Base-by-base conservation (phyloP, 2,329 filamentous ascomycete species). In the Cladorrhinum sp. region DNA sequence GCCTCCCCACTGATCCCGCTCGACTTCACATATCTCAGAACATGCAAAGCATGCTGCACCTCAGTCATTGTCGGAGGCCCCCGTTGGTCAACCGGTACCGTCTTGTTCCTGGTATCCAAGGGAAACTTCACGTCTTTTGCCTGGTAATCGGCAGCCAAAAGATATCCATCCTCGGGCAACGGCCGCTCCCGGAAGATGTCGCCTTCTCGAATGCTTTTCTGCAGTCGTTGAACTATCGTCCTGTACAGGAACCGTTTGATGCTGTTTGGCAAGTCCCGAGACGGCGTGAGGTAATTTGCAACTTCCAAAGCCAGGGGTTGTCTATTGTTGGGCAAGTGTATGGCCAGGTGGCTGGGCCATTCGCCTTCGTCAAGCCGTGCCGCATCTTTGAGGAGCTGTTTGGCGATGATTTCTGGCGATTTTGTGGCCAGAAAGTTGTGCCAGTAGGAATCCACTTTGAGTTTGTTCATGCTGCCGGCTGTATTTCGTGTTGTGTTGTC, bases 371-470 rank as follows among this genome's bases (percentile, higher is more conserved):
- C 59, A 3, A 58, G 14, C 16, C 33, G 21, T 8, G 30, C 33
- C 10, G 55, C 59, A 61, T 61, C 59, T 24, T 54, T 26, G 6
- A 61, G 59, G 16, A 61, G 46, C 33, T 57, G 59, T 10, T 49
- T 57, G 23, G 55, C 59, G 46, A 61, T 61, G 49, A 18, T 50
- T 23, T 54, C 54, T 4, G 59, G 59, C 3, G 26, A 9, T 9
- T 26, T 21, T 8, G 54, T 61, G 21, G 48, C 21, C 9, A 58
- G 14, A 20, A 61, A 57, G 5, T 55, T 20, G 36, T 14, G 21
- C 59, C 59, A 61, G 23, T 54, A 57, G 2, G 59, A 57, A 16
- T 53, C 49, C 2, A 23, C 42, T 20, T 46, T 46, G 42, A 46
- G 42, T 3, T 46, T 18, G 42, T 46, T 21, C 42, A 46, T 46